These are phyloP conservation scores for Conidiobolus incongruus DNA, from an alignment of 371 early-diverging fungal species.

Conservation along the genomic window DNA sequence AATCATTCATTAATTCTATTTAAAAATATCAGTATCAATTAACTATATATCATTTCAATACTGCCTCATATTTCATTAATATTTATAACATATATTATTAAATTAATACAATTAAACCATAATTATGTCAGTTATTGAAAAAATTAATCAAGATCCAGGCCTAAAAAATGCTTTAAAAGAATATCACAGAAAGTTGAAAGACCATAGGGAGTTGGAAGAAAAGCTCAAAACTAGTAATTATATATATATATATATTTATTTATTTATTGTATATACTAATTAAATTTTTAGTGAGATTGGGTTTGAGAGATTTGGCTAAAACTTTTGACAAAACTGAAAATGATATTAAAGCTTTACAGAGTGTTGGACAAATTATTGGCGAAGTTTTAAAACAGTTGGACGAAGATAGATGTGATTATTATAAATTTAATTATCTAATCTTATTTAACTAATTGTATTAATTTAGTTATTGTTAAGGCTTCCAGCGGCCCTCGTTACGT, in stretches of 20 bases:
- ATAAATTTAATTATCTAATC: not conserved
- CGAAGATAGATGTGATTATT: slow-evolving; percentile 75
- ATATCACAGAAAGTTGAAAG: slow-evolving; percentile 71
- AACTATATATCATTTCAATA: too few species aligned
- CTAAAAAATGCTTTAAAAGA: slow-evolving; percentile 52
- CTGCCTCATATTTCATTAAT: too few species aligned
- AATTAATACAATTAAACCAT: too few species aligned
- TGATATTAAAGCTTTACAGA: slow-evolving; percentile 95
- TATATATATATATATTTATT: not conserved
- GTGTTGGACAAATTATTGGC: slow-evolving; percentile 98
- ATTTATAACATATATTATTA: too few species aligned
- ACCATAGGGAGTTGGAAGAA: slow-evolving; percentile 85
- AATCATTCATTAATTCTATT: too few species aligned
- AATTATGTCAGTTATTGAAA: too few species aligned
- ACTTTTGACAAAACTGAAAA: slow-evolving; percentile 92
- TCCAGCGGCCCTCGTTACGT: slow-evolving; percentile 98
- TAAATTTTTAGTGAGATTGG: slow-evolving; percentile 55
- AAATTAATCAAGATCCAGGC: too few species aligned
- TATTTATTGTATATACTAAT: not conserved
- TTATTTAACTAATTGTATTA: not conserved
- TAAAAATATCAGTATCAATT: too few species aligned
- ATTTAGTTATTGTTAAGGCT: slow-evolving; percentile 93
- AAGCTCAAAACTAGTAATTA: slow-evolving; percentile 76
- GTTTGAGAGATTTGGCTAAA: slow-evolving; percentile 56
- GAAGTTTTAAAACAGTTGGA: slow-evolving; percentile 97